Conservation (phyloP, 2,329 filamentous ascomycete genomes). For the Clarireedia homoeocarpa region DNA sequence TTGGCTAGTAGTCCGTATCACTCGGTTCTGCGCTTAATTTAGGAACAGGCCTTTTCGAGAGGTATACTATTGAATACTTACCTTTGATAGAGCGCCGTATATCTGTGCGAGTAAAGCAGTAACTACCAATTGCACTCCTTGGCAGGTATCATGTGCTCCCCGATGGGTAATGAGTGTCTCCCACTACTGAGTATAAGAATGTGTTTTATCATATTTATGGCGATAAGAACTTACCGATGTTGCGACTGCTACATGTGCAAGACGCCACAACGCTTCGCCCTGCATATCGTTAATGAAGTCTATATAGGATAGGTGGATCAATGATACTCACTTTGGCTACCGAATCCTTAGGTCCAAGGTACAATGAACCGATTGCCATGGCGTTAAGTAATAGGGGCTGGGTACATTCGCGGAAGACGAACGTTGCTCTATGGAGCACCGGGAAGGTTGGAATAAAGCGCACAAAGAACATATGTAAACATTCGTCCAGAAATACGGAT, state of each 20-base stretch:
- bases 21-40: conserved; percentile 28
- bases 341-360: conserved; percentile 36
- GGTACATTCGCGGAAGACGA: conserved; percentile 37
- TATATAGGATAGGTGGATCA: not conserved
- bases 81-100: conserved; percentile 35
- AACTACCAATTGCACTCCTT: conserved; percentile 36
- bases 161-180: conserved; percentile 36
- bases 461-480: conserved; percentile 39
- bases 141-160: conserved; percentile 36
- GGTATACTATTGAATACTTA: not conserved
- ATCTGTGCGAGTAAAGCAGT: conserved; percentile 36
- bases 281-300: conserved; percentile 7
- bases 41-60: not conserved
- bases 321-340: conserved; percentile 28
- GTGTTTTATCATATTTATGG: not conserved
- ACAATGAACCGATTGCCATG: conserved; percentile 39
- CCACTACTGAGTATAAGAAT: conserved; percentile 26
- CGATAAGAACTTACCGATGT: conserved; percentile 27
- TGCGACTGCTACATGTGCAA: conserved; percentile 37
- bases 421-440: conserved; percentile 37
- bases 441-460: conserved; percentile 39
- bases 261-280: conserved; percentile 37
- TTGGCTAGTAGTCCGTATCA: conserved; percentile 36
- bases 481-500: conserved; percentile 38
- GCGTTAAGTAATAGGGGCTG: conserved; percentile 37